Conservation (phyloP, 2,329 filamentous ascomycete genomes). For the Curvularia verruculosa region DNA sequence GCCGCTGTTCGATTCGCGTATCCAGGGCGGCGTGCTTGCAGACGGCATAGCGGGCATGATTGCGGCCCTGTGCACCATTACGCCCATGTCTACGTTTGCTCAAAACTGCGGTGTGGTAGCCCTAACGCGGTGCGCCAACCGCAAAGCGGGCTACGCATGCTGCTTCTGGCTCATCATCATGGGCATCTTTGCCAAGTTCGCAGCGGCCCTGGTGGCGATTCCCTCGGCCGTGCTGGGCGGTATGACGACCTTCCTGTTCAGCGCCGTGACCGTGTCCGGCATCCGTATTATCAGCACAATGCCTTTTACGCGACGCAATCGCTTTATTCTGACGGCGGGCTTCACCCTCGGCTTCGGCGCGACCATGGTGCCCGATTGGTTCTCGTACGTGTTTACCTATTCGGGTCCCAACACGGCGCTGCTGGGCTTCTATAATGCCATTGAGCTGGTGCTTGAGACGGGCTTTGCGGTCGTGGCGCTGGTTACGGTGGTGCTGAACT, state of each 20-base stretch:
- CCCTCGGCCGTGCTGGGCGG: slow-evolving; percentile 60
- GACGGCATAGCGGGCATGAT: slow-evolving; percentile 79
- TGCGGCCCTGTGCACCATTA: slow-evolving; percentile 78
- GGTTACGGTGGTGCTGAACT: slow-evolving; percentile 73
- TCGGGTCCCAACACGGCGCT: slow-evolving; percentile 69
- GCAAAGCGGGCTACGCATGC: slow-evolving; percentile 78
- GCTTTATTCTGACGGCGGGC: slow-evolving; percentile 80
- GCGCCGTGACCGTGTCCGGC: slow-evolving; percentile 76
- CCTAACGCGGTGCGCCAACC: slow-evolving; percentile 79
- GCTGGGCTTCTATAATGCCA: slow-evolving; percentile 74
- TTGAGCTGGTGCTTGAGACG: slow-evolving; percentile 57
- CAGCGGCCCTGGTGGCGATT: slow-evolving; percentile 77
- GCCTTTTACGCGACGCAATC: slow-evolving; percentile 77
- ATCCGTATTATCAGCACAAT: slow-evolving; percentile 76
- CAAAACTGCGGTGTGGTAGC: slow-evolving; percentile 60
- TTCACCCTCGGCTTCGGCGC: slow-evolving; percentile 72
- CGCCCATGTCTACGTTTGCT: slow-evolving; percentile 69
- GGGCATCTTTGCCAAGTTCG: slow-evolving; percentile 84
- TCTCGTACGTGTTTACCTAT: slow-evolving; percentile 75
- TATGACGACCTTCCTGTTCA: slow-evolving; percentile 78
- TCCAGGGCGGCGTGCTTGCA: slow-evolving; percentile 79
- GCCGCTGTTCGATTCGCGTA: slow-evolving; percentile 72
- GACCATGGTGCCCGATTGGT: slow-evolving; percentile 63
- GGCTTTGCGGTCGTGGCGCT: slow-evolving; percentile 76
- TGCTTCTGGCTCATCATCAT: slow-evolving; percentile 79